Conservation (phyloP, 306 rosid species). For the Dalbergia cochinchinensis region DNA sequence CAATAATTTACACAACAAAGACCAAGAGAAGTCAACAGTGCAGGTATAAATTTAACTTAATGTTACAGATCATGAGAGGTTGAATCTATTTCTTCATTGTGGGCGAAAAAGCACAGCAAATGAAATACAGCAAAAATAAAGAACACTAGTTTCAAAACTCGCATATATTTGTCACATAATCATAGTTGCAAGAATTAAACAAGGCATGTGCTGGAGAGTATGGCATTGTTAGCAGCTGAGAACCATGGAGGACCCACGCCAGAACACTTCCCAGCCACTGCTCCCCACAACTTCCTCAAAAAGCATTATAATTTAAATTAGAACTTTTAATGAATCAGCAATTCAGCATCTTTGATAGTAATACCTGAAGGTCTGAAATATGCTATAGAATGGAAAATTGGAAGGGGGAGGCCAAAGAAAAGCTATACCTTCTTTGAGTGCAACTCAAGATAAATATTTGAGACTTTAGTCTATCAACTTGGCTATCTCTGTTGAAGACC, state of each 20-base stretch:
- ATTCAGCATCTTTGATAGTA: not conserved
- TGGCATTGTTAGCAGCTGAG: too few species aligned
- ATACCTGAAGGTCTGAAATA: not conserved
- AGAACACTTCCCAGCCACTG: too few species aligned
- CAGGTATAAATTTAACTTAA: not conserved
- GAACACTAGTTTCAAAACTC: not conserved
- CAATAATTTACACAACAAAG: not conserved
- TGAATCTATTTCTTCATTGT: not conserved
- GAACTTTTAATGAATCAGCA: not conserved
- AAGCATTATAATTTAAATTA: not conserved
- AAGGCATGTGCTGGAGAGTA: not conserved
- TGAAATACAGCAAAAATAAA: not conserved
- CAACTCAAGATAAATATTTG: constrained; percentile 87
- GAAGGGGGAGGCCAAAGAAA: not conserved
- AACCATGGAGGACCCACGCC: too few species aligned
- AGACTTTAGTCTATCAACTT: constrained; percentile 65
- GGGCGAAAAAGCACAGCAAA: not conserved
- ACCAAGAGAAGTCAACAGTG: not conserved
- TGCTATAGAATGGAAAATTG: not conserved
- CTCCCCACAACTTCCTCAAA: too few species aligned
- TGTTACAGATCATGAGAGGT: not conserved
- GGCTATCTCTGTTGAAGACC: constrained; percentile 68
- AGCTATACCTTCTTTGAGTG: constrained; percentile 84
- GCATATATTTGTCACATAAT: not conserved
- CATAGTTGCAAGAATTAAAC: constrained; percentile 1